Percentiles rank a stretch among this genome's conserved stretches.
Evolutionary conservation across 139 green algal species (phyloP).

Genomic region (Pleodorina starrii): DNA sequence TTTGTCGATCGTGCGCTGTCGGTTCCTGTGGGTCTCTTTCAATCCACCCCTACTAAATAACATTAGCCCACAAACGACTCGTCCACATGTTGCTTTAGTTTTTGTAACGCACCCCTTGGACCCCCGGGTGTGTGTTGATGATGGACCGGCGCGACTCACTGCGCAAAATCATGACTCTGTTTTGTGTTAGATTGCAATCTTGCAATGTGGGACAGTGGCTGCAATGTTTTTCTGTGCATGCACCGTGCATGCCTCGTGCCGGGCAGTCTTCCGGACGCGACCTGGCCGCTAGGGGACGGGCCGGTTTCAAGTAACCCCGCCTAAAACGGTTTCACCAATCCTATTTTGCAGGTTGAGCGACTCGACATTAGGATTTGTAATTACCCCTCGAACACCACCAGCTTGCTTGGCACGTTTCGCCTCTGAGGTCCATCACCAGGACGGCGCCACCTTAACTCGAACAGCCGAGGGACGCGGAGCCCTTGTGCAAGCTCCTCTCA

Average conservation of each 20-base stretch:
- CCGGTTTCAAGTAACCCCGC: constrained; percentile 26
- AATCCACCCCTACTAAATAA: too few species aligned
- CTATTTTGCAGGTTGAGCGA: constrained; percentile 14
- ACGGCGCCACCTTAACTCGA: background rate
- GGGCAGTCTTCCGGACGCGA: background rate
- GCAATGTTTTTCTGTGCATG: too few species aligned
- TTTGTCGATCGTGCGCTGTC: constrained; percentile 16
- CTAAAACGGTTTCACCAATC: background rate
- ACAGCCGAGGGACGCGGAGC: background rate
- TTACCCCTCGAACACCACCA: background rate
- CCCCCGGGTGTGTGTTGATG: background rate
- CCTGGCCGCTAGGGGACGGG: constrained; percentile 16
- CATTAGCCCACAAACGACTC: too few species aligned
- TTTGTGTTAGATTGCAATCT: background rate
- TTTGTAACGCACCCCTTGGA: background rate
- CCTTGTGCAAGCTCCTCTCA: background rate
- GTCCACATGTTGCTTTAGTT: background rate
- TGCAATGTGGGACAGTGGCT: too few species aligned
- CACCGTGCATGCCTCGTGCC: too few species aligned
- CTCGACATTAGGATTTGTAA: background rate
- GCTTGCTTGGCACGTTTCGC: background rate
- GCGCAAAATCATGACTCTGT: background rate
- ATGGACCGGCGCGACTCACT: background rate
- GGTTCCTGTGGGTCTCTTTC: background rate
- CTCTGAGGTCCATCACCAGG: constrained; percentile 1